These are phyloP conservation scores for Phytopythium litorale DNA, from an alignment of 352 stramenopile genomes.

Conservation along the genomic window DNA sequence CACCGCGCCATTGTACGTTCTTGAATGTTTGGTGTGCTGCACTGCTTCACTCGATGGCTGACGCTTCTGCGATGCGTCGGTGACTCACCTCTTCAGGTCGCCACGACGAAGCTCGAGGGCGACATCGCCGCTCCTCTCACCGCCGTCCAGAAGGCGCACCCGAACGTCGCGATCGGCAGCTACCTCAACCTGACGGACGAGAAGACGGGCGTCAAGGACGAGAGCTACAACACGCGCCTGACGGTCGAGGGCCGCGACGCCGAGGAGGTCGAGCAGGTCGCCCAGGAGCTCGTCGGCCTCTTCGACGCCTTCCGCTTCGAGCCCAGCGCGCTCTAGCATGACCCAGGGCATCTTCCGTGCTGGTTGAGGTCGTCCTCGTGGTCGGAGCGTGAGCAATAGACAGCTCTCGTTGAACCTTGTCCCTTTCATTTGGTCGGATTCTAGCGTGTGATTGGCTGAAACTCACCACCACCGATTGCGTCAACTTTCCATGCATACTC, in stretches of 20 bases:
- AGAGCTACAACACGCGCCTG: constrained; percentile 66
- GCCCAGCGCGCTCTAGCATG: not conserved
- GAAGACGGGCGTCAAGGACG: constrained; percentile 46
- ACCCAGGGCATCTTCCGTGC: too few species aligned
- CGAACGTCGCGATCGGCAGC: constrained; percentile 74
- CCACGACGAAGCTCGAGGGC: constrained; percentile 66
- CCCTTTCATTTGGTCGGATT: too few species aligned
- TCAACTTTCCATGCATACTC: too few species aligned
- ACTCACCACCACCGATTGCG: too few species aligned
- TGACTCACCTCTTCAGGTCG: constrained; percentile 32
- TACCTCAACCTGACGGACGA: constrained; percentile 80
- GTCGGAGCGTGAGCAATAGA: too few species aligned
- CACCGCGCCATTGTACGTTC: constrained; percentile 65
- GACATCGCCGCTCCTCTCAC: constrained; percentile 62
- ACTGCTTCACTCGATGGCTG: not conserved
- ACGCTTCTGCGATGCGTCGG: not conserved
- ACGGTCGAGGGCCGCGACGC: constrained; percentile 61
- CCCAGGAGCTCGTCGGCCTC: constrained; percentile 31
- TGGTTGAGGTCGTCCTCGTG: too few species aligned
- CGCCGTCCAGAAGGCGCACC: constrained; percentile 61
- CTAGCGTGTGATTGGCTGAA: too few species aligned
- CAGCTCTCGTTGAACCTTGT: too few species aligned
- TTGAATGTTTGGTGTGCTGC: too few species aligned
- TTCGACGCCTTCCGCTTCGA: constrained; percentile 20
- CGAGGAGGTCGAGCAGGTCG: constrained; percentile 51